Base-by-base conservation (phyloP, 2,329 filamentous ascomycete species). In the Escovopsis sp. region DNA sequence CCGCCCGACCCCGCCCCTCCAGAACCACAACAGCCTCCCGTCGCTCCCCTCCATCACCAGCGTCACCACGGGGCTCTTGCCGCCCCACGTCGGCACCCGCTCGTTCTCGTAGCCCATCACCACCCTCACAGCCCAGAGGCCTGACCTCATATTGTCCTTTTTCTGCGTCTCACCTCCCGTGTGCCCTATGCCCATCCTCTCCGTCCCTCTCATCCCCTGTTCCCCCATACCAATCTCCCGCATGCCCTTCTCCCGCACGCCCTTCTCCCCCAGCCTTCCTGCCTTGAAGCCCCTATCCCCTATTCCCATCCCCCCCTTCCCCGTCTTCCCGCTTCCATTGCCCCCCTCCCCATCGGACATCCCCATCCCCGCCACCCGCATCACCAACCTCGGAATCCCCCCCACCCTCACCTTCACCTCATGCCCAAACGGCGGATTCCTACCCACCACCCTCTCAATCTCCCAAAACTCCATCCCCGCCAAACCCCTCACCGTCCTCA, bases 351-450 rank as follows among this genome's bases (percentile, higher is more conserved):
- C n/a, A n/a, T n/a, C n/a, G n/a, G n/a, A 39, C 28, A 40, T 39
- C 4, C 39, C 41, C 3, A 57, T 33, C 13, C 61, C 42, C 7
- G 61, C 55, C 25, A 58, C 49, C 11, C 53, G 47, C 26, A 75
- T 41, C 1, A 47, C 58, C 14, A 77, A 48, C 4, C 54, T 52
- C 11, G 90, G 90, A 46, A 94, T 96, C 0, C 66, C 64, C 2
- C 68, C 69, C 9, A 90, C 56, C 15, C 65, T 62, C 11, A 74
- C 70, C 12, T 81, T 59, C 29, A 92, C 51, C 29, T 77, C 78
- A 31, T 71, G 67, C 0, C 88, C 90, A 49, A 81, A 94, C 0
- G 88, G 85, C 0, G 86, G 83, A 44, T 93, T 85, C 36, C 79
- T 78, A 42, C 76, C 79, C 32, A 93, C 54, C 17, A 85, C 59